Conservation (phyloP, 129 eudicot species). For the Erigeron canadensis region DNA sequence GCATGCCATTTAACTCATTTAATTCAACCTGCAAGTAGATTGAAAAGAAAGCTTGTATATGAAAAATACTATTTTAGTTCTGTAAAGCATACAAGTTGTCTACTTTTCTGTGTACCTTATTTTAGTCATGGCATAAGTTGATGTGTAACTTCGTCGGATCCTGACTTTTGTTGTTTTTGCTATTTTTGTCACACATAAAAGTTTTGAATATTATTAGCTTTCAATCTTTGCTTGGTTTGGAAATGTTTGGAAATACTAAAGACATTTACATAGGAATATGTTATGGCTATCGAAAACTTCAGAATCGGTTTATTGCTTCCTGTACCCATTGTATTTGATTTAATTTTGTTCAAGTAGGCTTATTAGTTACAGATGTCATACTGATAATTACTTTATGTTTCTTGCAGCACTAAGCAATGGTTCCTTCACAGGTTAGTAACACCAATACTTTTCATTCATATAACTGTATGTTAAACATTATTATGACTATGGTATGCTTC, state of each 20-base stretch:
- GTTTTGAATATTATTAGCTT: too few relatives aligned
- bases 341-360: neutral
- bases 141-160: neutral
- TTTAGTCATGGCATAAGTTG: neutral
- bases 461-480: neutral
- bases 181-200: too few relatives aligned
- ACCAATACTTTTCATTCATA: conserved; percentile 1
- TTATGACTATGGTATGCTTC: neutral
- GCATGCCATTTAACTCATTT: conserved; percentile 7
- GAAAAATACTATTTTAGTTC: neutral
- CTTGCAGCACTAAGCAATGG: conserved; percentile 63
- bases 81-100: neutral
- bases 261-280: conserved; percentile 4
- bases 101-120: too few relatives aligned
- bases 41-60: neutral
- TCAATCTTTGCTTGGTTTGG: neutral
- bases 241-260: neutral
- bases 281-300: conserved; percentile 11
- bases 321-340: neutral
- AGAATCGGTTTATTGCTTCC: neutral
- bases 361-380: neutral
- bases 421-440: conserved; percentile 67
- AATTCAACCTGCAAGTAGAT: conserved; percentile 15
- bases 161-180: neutral
- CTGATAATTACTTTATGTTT: conserved; percentile 28